Evolutionary conservation across 192 early-diverging fungal genomes (phyloP), one percentile per base, ranked within the genome.

Genomic region (Entrophospora sp.): DNA sequence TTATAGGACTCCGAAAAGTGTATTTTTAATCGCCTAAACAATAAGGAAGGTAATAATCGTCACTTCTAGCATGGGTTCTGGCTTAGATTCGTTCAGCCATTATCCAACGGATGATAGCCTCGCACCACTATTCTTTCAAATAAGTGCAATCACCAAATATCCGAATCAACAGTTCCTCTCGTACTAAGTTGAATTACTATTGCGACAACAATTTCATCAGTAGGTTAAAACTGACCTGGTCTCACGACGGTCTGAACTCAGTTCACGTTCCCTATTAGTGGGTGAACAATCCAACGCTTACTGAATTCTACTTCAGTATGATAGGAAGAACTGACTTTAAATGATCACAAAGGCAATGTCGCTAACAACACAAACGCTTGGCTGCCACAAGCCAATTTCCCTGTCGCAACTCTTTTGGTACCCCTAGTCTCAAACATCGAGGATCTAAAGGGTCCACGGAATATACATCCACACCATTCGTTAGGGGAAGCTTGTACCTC

Each of bases 151-250:
- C 73, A 77, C 83, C 83, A 86, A 86, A 75, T 85, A 85, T 85
- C 77, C 74, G 84, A 85, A 80, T 76, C 67, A 81, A 82, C 66
- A 69, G n/a, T n/a, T n/a, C n/a, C n/a, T n/a, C n/a, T n/a, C n/a
- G n/a, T n/a, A n/a, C n/a, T n/a, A n/a, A n/a, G n/a, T n/a, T n/a
- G n/a, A n/a, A n/a, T n/a, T n/a, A n/a, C n/a, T n/a, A n/a, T n/a
- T n/a, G n/a, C n/a, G n/a, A n/a, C n/a, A n/a, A n/a, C n/a, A n/a
- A 71, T 72, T 84, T 78, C 83, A 87, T 87, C 88, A 91, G 87
- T 89, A 90, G 87, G 87, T 85, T 89, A 91, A 91, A 91, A 91
- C 89, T 90, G 89, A 91, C 89, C 88, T 90, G n/a, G 87, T 90
- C 89, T 91, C 89, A 90, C 88, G 87, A 90, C 88, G 85, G 88